Evolutionary conservation across 106 monocot species (phyloP), one percentile per base, ranked within the genome.

Genomic region (Acorus calamus): DNA sequence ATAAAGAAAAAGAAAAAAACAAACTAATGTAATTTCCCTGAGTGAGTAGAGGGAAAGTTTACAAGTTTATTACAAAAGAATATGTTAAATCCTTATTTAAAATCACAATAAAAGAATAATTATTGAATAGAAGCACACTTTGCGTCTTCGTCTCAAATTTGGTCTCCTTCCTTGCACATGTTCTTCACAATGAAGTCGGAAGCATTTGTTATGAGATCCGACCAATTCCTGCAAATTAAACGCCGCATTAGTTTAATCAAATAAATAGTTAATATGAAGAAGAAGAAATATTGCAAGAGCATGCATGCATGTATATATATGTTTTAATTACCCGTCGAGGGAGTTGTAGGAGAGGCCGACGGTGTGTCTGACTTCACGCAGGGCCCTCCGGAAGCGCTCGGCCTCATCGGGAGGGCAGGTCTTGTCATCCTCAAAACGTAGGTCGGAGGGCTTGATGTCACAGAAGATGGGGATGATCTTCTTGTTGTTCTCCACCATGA

Each of bases 401-500:
- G 79, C 12, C 55, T 75, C n/a, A 41, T 71, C 28, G 57, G 57
- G 11, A 3, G 57, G 57, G 57, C 7, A 6, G 9, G 41, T 14
- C 2, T 14, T 14, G 46, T 56, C 43, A 14, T 46, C 8, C 5
- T 7, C 7, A 1, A 79, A 11, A 2, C 59, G 50, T 41, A 84
- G 70, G 6, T 76, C 52, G 0, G 79, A 76, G 3, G 83, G 83
- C 57, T 73, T 76, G 56, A 84, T 50, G 66, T 84, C 76, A 63
- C 50, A 84, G 60, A 84, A 84, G 56, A 84, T 69, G 4, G 83
- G 83, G 57, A 84, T 79, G 42, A 84, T 44, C 65, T 73, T 79
- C 76, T 84, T 79, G 2, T 63, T 42, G n/a, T 54, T 4, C 73
- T 76, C 83, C 3, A 84, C 73, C 72, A 84, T 2, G 53, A 73